Evolutionary conservation across 441 rosid species (phyloP).

Genomic region (Mallotus japonicus): DNA sequence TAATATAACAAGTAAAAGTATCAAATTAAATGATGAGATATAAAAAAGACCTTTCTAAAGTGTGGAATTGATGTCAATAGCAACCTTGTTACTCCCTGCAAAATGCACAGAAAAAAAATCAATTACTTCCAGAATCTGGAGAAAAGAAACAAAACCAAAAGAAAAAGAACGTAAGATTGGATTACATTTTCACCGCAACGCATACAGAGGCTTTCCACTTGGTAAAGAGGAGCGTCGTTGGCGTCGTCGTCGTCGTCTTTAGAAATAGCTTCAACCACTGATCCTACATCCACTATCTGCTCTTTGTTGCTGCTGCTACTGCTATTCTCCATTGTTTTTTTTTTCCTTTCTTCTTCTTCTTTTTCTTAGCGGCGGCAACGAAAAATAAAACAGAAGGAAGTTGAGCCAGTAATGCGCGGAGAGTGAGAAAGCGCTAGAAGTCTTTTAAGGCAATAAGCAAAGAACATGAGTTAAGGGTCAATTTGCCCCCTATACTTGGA

Average conservation of each 20-base stretch:
- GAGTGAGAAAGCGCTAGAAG: too few species aligned
- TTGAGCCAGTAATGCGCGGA: too few species aligned
- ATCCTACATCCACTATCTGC: slow-evolving; percentile 56
- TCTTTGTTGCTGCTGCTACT: slow-evolving; percentile 29
- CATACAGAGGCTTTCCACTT: slow-evolving; percentile 96
- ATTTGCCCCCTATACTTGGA: too few species aligned
- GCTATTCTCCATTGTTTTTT: slow-evolving; percentile 11
- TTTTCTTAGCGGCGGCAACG: not conserved
- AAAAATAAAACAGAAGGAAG: too few species aligned
- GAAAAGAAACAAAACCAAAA: not conserved
- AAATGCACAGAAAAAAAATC: not conserved
- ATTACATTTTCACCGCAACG: slow-evolving; percentile 76
- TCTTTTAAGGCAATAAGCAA: too few species aligned
- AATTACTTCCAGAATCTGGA: not conserved
- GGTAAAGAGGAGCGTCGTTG: slow-evolving; percentile 54
- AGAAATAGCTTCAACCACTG: slow-evolving; percentile 83
- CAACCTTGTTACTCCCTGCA: slow-evolving; percentile 68
- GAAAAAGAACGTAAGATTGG: not conserved
- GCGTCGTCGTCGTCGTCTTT: slow-evolving; percentile 43
- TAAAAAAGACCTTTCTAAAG: slow-evolving; percentile 68
- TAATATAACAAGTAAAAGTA: not conserved
- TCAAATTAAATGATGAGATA: not conserved
- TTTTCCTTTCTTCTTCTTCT: not conserved
- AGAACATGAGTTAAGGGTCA: too few species aligned
- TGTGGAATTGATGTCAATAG: slow-evolving; percentile 82